phyloP scores from a whole-genome alignment of 2,329 filamentous ascomycete species.

The Anthostomella pinea region DNA sequence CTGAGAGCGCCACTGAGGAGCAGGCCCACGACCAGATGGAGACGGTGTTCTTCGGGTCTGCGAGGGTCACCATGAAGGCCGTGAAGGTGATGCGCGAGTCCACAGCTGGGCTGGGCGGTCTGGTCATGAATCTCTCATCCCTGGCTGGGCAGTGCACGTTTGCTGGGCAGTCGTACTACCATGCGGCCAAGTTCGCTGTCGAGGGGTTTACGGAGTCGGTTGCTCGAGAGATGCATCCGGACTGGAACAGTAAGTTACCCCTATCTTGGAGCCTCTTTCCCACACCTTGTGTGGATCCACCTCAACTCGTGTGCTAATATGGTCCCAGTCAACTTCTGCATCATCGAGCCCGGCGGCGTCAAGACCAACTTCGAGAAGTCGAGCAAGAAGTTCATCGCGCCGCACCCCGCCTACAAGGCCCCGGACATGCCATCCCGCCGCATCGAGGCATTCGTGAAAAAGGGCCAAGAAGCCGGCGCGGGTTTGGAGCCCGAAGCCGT shows the following conservation, averaged over 20 bases:
- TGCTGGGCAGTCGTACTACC: constrained; percentile 13
- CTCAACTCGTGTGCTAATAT: too few relatives aligned
- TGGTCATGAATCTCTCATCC: constrained; percentile 16
- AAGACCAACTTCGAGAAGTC: constrained; percentile 14
- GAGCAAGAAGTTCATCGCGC: constrained; percentile 11
- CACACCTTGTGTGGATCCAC: too few relatives aligned
- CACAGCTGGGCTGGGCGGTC: constrained; percentile 5
- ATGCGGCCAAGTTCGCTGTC: constrained; percentile 14
- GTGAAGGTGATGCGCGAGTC: constrained; percentile 7
- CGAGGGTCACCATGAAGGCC: constrained; percentile 10
- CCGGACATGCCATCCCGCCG: constrained; percentile 13
- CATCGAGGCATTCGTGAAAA: constrained; percentile 11
- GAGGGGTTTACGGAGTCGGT: constrained; percentile 17
- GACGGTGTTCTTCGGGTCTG: constrained; percentile 15
- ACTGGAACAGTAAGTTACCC: constrained; percentile 15
- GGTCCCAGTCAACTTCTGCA: constrained; percentile 11
- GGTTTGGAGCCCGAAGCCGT: constrained; percentile 9
- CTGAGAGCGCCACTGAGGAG: constrained; percentile 9
- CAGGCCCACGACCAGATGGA: constrained; percentile 14
- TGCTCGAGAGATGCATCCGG: constrained; percentile 12
- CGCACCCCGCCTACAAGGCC: constrained; percentile 9
- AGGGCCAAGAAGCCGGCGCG: constrained; percentile 3
- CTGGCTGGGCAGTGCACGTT: constrained; percentile 13
- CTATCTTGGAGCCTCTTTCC: not conserved
- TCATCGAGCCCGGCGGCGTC: constrained; percentile 14